Evolutionary conservation across 2,329 filamentous ascomycete genomes (phyloP).

Genomic region (Ophiostoma perfectum): DNA sequence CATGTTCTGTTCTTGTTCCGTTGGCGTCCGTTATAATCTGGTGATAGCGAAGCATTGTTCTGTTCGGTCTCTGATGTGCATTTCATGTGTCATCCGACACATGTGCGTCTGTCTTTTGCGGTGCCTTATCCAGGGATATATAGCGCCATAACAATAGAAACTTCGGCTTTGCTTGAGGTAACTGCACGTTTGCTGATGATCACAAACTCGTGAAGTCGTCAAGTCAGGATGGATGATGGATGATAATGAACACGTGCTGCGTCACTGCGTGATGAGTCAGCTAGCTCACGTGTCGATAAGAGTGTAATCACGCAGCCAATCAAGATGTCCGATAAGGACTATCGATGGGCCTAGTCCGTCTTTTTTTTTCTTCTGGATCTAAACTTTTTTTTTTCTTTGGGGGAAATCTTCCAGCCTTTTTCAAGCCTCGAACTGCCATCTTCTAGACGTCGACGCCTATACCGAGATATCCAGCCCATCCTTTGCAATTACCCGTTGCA

Average conservation of each 20-base stretch:
- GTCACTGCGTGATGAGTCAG: background rate
- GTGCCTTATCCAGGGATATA: too few species aligned
- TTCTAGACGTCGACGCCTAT: background rate
- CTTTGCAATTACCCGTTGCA: background rate
- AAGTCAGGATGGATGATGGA: background rate
- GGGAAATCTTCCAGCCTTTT: constrained; percentile 10
- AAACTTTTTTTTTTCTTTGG: constrained; percentile 10
- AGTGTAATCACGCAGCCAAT: background rate
- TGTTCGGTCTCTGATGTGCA: too few species aligned
- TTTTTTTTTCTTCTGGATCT: constrained; percentile 14
- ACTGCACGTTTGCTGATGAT: too few species aligned
- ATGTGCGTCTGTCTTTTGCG: too few species aligned
- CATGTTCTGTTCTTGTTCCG: background rate
- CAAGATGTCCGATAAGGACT: background rate
- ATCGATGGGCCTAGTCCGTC: constrained; percentile 11
- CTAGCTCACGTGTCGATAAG: constrained; percentile 9
- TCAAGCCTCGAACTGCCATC: constrained; percentile 2
- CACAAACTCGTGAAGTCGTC: background rate
- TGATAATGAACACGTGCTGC: background rate
- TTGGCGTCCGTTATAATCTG: too few species aligned
- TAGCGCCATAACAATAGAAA: too few species aligned
- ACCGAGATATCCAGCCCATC: too few species aligned
- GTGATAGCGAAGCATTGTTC: too few species aligned
- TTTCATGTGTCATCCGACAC: too few species aligned
- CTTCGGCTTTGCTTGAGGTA: too few species aligned